Evolutionary conservation across 768 basidiomycete species (phyloP).

Genomic region (Hericium rajendrae): DNA sequence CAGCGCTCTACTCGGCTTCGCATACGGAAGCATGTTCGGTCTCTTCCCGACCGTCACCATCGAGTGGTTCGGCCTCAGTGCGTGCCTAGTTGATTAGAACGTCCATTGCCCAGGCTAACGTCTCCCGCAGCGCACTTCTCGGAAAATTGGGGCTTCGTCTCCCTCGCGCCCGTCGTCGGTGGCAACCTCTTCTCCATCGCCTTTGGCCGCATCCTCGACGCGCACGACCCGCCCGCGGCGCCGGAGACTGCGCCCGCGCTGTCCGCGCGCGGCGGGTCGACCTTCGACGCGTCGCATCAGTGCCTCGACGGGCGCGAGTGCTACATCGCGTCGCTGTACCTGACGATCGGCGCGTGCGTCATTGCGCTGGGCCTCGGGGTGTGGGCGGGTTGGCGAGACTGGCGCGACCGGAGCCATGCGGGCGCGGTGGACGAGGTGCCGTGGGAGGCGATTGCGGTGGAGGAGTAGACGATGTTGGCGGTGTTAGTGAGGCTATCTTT

Average conservation of each 20-base stretch:
- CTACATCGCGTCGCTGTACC: conserved; percentile 16
- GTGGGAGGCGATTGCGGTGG: conserved; percentile 6
- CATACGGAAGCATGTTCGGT: conserved; percentile 69
- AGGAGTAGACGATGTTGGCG: not conserved
- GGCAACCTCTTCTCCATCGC: conserved; percentile 79
- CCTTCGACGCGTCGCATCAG: not conserved
- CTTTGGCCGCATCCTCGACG: conserved; percentile 75
- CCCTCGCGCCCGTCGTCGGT: conserved; percentile 64
- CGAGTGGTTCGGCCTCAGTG: conserved; percentile 86
- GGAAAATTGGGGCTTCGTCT: conserved; percentile 80
- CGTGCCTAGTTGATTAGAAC: no score
- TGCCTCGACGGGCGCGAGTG: conserved; percentile 18
- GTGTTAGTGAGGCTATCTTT: not conserved
- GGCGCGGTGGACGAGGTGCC: not conserved
- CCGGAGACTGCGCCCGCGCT: not conserved
- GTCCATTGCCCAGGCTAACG: not conserved
- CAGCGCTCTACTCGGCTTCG: conserved; percentile 44
- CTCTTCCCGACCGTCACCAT: conserved; percentile 67
- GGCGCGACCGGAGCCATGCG: conserved; percentile 3
- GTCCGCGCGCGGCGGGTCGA: conserved; percentile 6
- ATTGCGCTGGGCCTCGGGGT: conserved; percentile 15
- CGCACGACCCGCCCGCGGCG: conserved; percentile 35
- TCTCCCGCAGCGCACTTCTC: conserved; percentile 52
- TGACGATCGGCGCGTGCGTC: conserved; percentile 16
- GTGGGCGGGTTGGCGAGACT: conserved; percentile 17